phyloP scores from a whole-genome alignment of 495 filamentous ascomycete species.

The Penicillium flavigenum region DNA sequence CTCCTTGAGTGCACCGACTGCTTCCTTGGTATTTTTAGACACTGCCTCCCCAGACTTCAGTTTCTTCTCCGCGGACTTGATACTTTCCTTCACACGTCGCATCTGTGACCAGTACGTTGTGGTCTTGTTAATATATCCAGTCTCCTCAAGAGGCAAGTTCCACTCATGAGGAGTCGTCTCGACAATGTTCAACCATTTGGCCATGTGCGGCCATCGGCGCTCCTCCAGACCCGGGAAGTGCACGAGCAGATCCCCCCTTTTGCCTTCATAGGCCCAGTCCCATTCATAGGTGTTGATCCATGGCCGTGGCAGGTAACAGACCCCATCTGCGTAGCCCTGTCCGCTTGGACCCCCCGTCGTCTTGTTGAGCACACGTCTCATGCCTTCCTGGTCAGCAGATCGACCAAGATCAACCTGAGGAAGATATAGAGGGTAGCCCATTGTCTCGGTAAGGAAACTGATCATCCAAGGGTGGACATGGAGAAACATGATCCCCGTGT shows the following conservation, averaged over 20 bases:
- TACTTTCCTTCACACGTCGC: not conserved
- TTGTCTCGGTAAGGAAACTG: constrained; percentile 33
- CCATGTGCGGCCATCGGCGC: constrained; percentile 21
- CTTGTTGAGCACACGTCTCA: constrained; percentile 32
- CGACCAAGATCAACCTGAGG: constrained; percentile 30
- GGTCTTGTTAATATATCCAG: constrained; percentile 15
- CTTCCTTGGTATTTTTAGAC: not conserved
- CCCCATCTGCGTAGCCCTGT: constrained; percentile 24
- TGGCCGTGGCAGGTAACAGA: constrained; percentile 35
- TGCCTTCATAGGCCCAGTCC: constrained; percentile 32
- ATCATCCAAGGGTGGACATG: constrained; percentile 43
- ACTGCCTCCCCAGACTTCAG: not conserved
- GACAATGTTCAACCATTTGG: constrained; percentile 28
- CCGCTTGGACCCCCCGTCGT: constrained; percentile 19
- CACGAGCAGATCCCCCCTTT: constrained; percentile 34
- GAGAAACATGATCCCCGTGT: constrained; percentile 38
- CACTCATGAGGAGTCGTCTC: constrained; percentile 20
- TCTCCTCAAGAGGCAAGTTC: constrained; percentile 23
- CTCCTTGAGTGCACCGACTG: not conserved
- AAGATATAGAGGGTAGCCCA: constrained; percentile 33
- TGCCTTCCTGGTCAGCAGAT: constrained; percentile 36
- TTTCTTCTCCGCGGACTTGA: not conserved
- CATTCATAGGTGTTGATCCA: constrained; percentile 44
- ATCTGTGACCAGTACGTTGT: constrained; percentile 11
- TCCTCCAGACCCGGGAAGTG: constrained; percentile 34